Evolutionary conservation across 2,329 filamentous ascomycete species (phyloP).

Genomic region (Aspergillus sojae): DNA sequence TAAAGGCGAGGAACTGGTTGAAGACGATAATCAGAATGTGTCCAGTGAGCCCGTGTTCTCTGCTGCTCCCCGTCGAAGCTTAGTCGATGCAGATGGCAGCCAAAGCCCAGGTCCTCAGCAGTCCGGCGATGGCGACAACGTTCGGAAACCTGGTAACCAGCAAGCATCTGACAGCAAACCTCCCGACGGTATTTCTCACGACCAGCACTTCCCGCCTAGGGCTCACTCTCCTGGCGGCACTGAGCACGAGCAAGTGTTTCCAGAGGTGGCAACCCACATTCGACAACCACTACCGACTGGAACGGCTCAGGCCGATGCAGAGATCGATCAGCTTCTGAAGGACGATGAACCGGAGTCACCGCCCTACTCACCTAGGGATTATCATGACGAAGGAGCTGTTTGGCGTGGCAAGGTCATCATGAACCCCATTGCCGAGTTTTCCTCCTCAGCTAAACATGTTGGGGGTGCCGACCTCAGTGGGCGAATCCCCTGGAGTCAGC

Average conservation of each 20-base stretch:
- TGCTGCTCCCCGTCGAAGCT: slow-evolving; percentile 49
- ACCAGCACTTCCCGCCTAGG: slow-evolving; percentile 81
- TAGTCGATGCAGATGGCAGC: slow-evolving; percentile 31
- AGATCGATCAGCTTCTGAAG: slow-evolving; percentile 85
- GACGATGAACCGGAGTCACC: slow-evolving; percentile 80
- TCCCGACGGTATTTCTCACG: slow-evolving; percentile 63
- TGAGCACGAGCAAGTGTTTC: slow-evolving; percentile 47
- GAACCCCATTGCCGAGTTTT: slow-evolving; percentile 75
- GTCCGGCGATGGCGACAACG: slow-evolving; percentile 21
- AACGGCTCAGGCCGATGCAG: slow-evolving; percentile 69
- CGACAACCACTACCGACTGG: slow-evolving; percentile 47
- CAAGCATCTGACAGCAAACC: slow-evolving; percentile 44
- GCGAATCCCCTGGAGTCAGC: slow-evolving; percentile 70
- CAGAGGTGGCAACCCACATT: slow-evolving; percentile 41
- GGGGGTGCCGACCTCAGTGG: slow-evolving; percentile 77
- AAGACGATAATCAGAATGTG: slow-evolving; percentile 64
- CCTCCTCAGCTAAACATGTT: slow-evolving; percentile 76
- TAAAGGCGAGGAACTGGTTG: slow-evolving; percentile 90
- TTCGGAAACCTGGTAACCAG: slow-evolving; percentile 22
- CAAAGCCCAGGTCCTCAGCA: slow-evolving; percentile 31
- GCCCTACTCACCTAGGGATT: slow-evolving; percentile 80
- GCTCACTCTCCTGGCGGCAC: slow-evolving; percentile 72
- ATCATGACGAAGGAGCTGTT: slow-evolving; percentile 69
- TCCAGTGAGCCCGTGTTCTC: slow-evolving; percentile 52
- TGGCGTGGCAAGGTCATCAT: slow-evolving; percentile 79